Base-by-base conservation (phyloP, 2,329 filamentous ascomycete genomes). In the Didymella sp. region DNA sequence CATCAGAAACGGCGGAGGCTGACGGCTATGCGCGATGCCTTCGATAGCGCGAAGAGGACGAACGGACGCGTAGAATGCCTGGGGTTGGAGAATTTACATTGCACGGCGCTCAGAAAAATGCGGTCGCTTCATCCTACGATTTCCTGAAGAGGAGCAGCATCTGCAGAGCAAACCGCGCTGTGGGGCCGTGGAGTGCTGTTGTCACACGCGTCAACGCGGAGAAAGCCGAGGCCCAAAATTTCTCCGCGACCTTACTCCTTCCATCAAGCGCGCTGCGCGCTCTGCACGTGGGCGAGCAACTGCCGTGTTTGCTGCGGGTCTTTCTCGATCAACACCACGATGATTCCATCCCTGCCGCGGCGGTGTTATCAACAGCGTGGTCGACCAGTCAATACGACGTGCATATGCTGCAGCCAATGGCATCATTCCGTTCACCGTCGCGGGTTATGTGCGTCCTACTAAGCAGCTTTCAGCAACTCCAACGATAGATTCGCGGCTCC, bases 251-350 rank as follows among this genome's bases (percentile, higher is more conserved):
- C 35, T 21, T 12, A 19, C 35, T 38, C 12, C 19, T 38, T 38
- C 35, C 35, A 8, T 3, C 5, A 17, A 38, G 22, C n/a, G n/a
- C n/a, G n/a, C n/a, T n/a, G 35, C 19, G 30, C 25, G 17, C 13
- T 19, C 42, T 48, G 54, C 48, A 51, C 48, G 9, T 52, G 48
- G 54, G 48, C 54, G 54, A 52, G 19, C 44, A 43, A 44, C 21
- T 49, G 49, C 54, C 54, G 54, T 28, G 24, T 48, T 50, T 40
- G 24, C 22, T 33, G 30, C 44, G 31, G 24, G 12, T 40, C 28
- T 15, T 31, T 42, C 43, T 43, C 41, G 25, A 45, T 56, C 40
- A 56, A 31, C 19, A 51, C 27, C 30, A 47, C 17, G 6, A 40
- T 11, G 40, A 33, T 24, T 9, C 43, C 24, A 50, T 49, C 52